Conservation (phyloP, 1,284 basidiomycete genomes). For the Calocybe gambosa region DNA sequence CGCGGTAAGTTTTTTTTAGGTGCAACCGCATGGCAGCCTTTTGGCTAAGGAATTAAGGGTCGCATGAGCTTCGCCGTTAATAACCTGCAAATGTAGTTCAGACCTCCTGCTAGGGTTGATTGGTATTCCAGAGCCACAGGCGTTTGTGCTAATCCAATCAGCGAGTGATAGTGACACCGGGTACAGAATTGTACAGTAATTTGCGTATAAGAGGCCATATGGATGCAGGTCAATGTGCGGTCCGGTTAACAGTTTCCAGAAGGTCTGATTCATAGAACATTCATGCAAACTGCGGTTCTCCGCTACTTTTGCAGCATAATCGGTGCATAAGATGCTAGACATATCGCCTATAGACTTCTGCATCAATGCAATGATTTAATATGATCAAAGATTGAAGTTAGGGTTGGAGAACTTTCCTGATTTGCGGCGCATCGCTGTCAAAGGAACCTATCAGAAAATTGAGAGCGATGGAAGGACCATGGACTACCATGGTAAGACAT, state of each 20-base stretch:
- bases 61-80: too few species aligned
- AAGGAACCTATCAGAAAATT: constrained; percentile 3
- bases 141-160: not conserved
- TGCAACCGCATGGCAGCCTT: not conserved
- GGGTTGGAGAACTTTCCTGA: constrained; percentile 3
- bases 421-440: not conserved
- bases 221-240: not conserved
- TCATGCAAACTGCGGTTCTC: not conserved
- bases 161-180: not conserved
- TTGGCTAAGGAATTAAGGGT: not conserved
- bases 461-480: constrained; percentile 1
- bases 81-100: too few species aligned
- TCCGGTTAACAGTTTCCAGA: constrained; percentile 2
- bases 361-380: constrained; percentile 3
- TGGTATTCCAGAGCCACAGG: too few species aligned
- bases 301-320: not conserved
- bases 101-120: too few species aligned
- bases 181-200: too few species aligned
- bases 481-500: not conserved
- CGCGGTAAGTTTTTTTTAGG: not conserved
- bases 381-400: constrained; percentile 7
- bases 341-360: not conserved
- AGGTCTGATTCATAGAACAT: not conserved
- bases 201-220: not conserved
- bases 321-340: not conserved